Evolutionary conservation across 176 grass and related monocot genomes (phyloP).

Genomic region (Bromus sterilis): DNA sequence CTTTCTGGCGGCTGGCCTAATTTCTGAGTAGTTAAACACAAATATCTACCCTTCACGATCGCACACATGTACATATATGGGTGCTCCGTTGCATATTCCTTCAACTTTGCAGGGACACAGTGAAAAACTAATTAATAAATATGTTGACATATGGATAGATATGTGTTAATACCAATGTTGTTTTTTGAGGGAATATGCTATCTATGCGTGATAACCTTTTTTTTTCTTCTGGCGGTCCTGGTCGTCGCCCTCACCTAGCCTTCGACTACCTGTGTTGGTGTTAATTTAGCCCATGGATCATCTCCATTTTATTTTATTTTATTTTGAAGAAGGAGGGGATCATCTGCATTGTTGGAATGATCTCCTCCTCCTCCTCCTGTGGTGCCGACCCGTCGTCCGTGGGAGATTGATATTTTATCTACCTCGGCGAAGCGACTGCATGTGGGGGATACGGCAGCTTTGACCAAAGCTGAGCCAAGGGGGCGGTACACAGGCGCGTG

Average conservation of each 20-base stretch:
- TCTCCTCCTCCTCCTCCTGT: too few species aligned
- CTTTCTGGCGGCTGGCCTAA: conserved; percentile 19
- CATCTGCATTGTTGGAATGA: too few species aligned
- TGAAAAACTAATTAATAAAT: neutral
- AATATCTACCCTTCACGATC: neutral
- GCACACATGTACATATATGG: neutral
- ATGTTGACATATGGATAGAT: neutral
- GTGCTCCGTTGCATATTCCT: neutral
- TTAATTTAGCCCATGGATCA: too few species aligned
- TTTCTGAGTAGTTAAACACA: neutral
- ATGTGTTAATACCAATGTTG: neutral
- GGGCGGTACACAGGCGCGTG: neutral
- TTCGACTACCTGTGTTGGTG: too few species aligned
- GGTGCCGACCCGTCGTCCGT: too few species aligned
- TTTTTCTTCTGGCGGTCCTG: neutral
- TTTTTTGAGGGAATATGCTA: neutral
- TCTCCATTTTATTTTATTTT: too few species aligned
- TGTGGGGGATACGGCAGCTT: neutral
- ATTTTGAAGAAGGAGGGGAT: too few species aligned
- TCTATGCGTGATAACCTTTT: neutral
- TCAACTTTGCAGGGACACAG: neutral
- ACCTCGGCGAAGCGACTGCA: neutral
- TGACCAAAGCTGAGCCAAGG: neutral
- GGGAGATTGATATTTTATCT: neutral
- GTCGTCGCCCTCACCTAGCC: neutral